Evolutionary conservation across 306 rosid genomes (phyloP).

Genomic region (Castanea crenata): DNA sequence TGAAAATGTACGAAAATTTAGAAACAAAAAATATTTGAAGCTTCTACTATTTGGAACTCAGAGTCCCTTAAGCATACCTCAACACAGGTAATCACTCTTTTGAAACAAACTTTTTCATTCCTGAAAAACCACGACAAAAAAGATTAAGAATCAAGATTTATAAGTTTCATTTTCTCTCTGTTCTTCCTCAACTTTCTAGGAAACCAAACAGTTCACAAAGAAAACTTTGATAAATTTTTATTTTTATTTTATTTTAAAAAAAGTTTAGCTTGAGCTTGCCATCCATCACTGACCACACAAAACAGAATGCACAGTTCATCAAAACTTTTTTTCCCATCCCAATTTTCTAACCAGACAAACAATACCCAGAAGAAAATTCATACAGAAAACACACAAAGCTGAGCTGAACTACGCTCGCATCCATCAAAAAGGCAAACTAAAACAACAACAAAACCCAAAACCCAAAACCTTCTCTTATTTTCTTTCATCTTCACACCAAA

Average conservation of each 20-base stretch:
- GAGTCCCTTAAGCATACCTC: background rate
- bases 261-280: background rate
- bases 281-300: constrained; percentile 2
- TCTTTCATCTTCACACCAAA: constrained; percentile 11
- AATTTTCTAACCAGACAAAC: constrained; percentile 25
- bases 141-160: background rate
- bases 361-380: constrained; percentile 12
- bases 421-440: background rate
- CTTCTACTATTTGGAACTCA: background rate
- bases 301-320: background rate
- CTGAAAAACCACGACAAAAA: background rate
- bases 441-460: background rate
- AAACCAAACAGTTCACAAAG: background rate
- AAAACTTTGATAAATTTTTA: background rate
- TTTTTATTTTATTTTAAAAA: too few relatives aligned
- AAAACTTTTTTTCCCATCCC: constrained; percentile 2
- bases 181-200: background rate
- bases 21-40: background rate
- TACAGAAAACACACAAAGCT: background rate
- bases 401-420: constrained; percentile 2
- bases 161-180: background rate
- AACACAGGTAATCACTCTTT: background rate
- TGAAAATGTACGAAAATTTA: constrained; percentile 12
- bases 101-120: background rate
- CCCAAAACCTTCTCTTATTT: background rate